Conservation (phyloP, 139 green algal species). For the Ulvella scutata region DNA sequence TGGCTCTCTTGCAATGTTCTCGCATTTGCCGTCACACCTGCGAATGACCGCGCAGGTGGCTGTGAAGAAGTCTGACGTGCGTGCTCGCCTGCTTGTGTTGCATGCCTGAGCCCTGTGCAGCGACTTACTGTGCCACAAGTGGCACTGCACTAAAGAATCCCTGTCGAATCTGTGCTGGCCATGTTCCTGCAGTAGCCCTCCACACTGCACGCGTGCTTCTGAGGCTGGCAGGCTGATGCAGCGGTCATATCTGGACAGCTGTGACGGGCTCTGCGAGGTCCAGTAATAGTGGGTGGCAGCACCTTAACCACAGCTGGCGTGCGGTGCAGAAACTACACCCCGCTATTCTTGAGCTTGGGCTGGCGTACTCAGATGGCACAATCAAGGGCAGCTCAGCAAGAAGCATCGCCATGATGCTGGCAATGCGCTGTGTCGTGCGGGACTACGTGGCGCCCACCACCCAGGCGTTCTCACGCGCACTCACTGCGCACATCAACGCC, state of each 20-base stretch:
- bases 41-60: background rate
- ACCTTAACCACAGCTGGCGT: no score
- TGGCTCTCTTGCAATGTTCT: background rate
- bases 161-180: no score
- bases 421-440: constrained; percentile 20
- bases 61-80: background rate
- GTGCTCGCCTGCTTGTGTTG: no score
- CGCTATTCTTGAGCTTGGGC: constrained; percentile 56
- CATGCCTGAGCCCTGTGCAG: no score
- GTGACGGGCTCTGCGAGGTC: no score
- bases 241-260: no score
- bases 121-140: no score
- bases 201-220: no score
- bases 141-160: no score
- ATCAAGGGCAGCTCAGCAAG: constrained; percentile 64
- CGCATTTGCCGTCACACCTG: background rate
- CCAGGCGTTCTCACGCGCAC: background rate
- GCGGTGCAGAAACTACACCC: constrained; percentile 35
- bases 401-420: constrained; percentile 73
- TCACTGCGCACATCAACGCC: constrained; percentile 7
- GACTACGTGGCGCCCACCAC: background rate
- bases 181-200: no score
- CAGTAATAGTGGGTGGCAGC: no score
- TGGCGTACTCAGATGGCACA: constrained; percentile 57
- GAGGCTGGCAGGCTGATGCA: no score